Percentiles rank a stretch among this genome's conserved stretches.
These are phyloP conservation scores for Gossypium longicalyx DNA, from an alignment of 345 rosid species.

Conservation along the genomic window DNA sequence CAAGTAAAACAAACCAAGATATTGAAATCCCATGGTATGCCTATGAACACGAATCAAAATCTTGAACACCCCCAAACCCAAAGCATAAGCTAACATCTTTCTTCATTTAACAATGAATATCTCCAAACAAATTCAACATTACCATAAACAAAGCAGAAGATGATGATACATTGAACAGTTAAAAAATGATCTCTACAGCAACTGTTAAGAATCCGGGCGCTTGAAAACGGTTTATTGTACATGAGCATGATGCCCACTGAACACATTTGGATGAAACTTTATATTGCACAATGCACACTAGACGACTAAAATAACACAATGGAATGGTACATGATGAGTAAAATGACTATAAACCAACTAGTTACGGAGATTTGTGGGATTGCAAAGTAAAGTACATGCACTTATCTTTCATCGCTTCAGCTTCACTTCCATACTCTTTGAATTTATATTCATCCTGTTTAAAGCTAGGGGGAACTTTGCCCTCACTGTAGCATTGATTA, in stretches of 20 bases:
- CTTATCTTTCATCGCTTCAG: slow-evolving; percentile 82
- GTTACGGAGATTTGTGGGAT: slow-evolving; percentile 43
- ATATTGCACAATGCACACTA: slow-evolving; percentile 32
- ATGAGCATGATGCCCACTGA: slow-evolving; percentile 25
- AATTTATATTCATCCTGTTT: slow-evolving; percentile 78
- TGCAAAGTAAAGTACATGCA: slow-evolving; percentile 68
- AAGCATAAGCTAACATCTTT: too few relatives aligned
- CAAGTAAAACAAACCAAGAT: not conserved
- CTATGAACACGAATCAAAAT: not conserved
- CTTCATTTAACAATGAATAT: not conserved
- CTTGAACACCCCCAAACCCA: too few relatives aligned
- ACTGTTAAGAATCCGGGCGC: slow-evolving; percentile 13
- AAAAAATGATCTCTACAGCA: slow-evolving; percentile 8
- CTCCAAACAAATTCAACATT: not conserved
- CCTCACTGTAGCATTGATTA: slow-evolving; percentile 89
- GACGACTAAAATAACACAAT: slow-evolving; percentile 20
- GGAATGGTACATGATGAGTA: slow-evolving; percentile 24
- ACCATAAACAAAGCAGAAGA: not conserved
- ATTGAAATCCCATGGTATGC: too few relatives aligned
- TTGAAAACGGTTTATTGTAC: slow-evolving; percentile 32
- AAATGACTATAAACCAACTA: slow-evolving; percentile 16
- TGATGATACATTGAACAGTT: not conserved
- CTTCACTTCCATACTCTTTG: slow-evolving; percentile 69
- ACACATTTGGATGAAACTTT: slow-evolving; percentile 17
- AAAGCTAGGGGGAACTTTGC: slow-evolving; percentile 70